Base-by-base conservation (phyloP, 139 green algal genomes). In the Chlamydomonas sp. region DNA sequence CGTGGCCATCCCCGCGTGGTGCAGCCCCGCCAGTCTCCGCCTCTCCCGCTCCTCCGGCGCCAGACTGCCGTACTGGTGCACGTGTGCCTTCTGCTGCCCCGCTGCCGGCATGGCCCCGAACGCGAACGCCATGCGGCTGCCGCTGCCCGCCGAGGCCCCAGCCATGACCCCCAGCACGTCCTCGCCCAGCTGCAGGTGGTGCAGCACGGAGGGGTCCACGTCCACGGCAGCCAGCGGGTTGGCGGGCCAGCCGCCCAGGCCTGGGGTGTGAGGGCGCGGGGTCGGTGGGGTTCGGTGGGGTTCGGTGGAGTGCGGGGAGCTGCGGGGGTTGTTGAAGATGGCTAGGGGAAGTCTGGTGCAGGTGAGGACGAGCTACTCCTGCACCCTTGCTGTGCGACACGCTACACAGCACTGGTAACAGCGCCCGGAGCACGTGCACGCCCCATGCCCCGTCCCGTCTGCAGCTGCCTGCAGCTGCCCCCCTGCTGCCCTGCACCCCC, bases 31-130 rank as follows among this genome's bases (percentile, higher is more conserved):
- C 31, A 49, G 31, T 49, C 31, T 49, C 31, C 31, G 31, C 31
- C 49, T 58, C 18, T 73, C 63, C 31, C 8, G 31, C 63, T 84
- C 63, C 31, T 2, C 8, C 79, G 67, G 63, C 31, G n/a, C 4
- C 64, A 64, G 79, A 49, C 31, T 49, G 31, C 31, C 31, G 31
- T 49, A 49, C 31, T 49, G 31, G 31, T 49, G 31, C 31, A 49
- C 31, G 12, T 79, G 75, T 17, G 63, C 75, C 10, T 8, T 58
- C 31, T 15, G 75, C 4, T 9, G 15, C 8, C 75, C 59, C 3
- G 14, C 31, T 61, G 62, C 78, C 78, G 72, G 68, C 79, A 84
- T 84, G 63, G 79, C 79, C 31, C 79, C 79, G 79, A 84, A 84
- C 16, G 79, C 79, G 14, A 84, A 84, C 63, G 79, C 79, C 79